Base-by-base conservation (phyloP, 1,284 basidiomycete species). In the Trametes polyzona region DNA sequence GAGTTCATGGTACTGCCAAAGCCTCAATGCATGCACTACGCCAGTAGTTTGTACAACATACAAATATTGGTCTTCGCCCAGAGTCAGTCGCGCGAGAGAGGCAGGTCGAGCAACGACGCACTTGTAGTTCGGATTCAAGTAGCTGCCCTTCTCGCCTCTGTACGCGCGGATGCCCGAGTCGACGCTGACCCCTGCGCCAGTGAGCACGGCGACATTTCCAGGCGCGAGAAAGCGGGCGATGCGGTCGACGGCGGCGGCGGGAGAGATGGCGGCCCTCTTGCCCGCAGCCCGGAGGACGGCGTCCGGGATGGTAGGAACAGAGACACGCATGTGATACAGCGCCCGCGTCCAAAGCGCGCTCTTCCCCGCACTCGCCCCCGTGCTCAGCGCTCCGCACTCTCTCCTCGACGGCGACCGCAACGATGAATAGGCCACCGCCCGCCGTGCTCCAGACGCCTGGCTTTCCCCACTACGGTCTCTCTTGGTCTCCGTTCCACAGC, bases 401-500 rank as follows among this genome's bases (percentile, higher is more conserved):
- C 36, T 33, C 48, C 33, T 43, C 59, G 49, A 41, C 52, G n/a
- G 43, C 24, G 33, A 55, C 63, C 53, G 69, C 67, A 52, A 70
- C 68, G 41, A 86, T 86, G 82, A 82, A 77, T 67, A 68, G 67
- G 35, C 62, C 64, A 12, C 77, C 79, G 23, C 81, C 86, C 40
- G 76, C 81, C 19, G 70, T 77, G 27, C 62, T 92, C 14, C 83
- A 87, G 26, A 94, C 92, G 0, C 89, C 91, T 23, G 87, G 87
- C 7, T 97, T 93, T 73, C 89, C 96, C 0, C 95, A 96, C 71
- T 96, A 97, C 71, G 77, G 85, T 2, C 67, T 97, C 36, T 86
- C 90, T 8, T 98, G 93, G 89, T 96, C 94, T 0, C 96, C 96
- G 4, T 98, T 97, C 73, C 93, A 92, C 72, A 88, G 85, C 12